Conservation (phyloP, 805 yeast species). For the Pichia gijzeniarum region DNA sequence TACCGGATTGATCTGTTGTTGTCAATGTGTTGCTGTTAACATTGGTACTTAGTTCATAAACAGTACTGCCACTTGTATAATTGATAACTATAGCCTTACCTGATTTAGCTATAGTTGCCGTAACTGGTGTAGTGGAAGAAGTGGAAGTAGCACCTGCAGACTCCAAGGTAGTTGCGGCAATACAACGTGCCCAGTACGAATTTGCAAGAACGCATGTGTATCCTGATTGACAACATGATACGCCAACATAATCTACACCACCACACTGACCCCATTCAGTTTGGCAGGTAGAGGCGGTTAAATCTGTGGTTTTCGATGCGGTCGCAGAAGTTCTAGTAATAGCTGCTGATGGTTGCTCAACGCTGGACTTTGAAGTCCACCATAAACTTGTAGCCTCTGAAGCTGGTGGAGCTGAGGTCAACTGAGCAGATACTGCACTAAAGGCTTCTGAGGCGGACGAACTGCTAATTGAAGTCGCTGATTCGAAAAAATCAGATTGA, state of each 20-base stretch:
- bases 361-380: too few species aligned
- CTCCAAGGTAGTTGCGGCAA: constrained; percentile 20
- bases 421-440: not conserved
- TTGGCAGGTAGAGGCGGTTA: constrained; percentile 16
- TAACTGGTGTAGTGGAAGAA: not conserved
- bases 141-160: constrained; percentile 1
- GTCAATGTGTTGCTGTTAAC: not conserved
- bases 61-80: constrained; percentile 1
- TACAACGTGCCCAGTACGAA: constrained; percentile 28
- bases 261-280: constrained; percentile 29
- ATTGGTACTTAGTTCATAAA: constrained; percentile 2
- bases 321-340: not conserved
- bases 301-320: constrained; percentile 1
- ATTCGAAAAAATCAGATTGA: not conserved
- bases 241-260: constrained; percentile 24
- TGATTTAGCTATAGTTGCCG: not conserved
- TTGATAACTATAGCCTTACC: not conserved
- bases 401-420: too few species aligned
- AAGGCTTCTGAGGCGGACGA: constrained; percentile 11
- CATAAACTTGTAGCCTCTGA: too few species aligned
- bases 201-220: constrained; percentile 21
- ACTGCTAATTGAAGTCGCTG: constrained; percentile 19
- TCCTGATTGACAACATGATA: constrained; percentile 23
- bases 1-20: constrained; percentile 4
- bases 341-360: not conserved